Base-by-base conservation (phyloP, 805 yeast species). In the Yarrowia keelungensis region DNA sequence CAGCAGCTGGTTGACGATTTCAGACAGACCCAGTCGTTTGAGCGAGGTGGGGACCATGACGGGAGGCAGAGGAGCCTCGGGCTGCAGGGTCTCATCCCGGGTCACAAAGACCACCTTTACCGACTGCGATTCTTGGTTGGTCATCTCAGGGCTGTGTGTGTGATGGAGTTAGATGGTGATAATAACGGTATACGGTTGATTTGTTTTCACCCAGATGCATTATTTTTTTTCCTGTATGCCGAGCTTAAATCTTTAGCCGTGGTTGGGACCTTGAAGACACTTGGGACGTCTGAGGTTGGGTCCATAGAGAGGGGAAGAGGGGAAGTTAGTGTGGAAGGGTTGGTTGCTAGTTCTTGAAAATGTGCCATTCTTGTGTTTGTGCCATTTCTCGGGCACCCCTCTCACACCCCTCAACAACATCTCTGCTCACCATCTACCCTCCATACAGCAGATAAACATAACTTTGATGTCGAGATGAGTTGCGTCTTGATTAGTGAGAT, bases 21-120 rank as follows among this genome's bases (percentile, higher is more conserved):
- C 98, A 5, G 97, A 91, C 49, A 95, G 84, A 69, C 99, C 99
- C 77, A 86, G 93, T 78, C 98, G 86, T 73, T 91, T 92, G 73
- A 95, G 83, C 3, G 89, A 79, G 26, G 89, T 89, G 26, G 99
- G 99, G 35, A 92, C 56, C 98, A 76, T 84, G 90, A 68, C 95
- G 83, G 14, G 99, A 97, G 65, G 89, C 86, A 70, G 91, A 95
- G 19, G 86, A 81, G 11, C 91, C 91, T 54, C 67, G 47, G 67
- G 67, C 46, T 88, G 89, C 59, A 94, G 78, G 16, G 86, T 75
- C 71, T 86, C 88, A 73, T 94, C 98, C 73, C 94, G 86, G 56
- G 98, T 93, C 81, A 90, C 87, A 59, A 80, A 72, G 73, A 88
- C 87, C 77, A 93, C 87, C 80, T 90, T 90, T 32, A 92, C 85